Evolutionary conservation across 768 basidiomycete species (phyloP), one percentile per base, ranked within the genome.

Genomic region (Boletus tomentosulus): DNA sequence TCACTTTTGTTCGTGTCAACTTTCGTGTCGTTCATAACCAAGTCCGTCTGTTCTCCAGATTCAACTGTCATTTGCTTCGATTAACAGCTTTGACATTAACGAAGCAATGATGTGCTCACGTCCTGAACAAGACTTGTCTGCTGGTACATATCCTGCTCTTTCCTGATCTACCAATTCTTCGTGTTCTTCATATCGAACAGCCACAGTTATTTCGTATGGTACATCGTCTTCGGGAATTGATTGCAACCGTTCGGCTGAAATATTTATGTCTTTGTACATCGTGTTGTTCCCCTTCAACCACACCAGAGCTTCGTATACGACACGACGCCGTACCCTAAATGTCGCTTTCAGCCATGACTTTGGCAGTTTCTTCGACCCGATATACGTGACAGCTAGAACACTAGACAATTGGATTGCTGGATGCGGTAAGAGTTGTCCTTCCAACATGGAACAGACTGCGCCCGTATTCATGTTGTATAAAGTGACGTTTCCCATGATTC

Each of bases 211-310:
- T 46, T 73, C 71, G 0, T 54, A 24, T 1, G 73, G 75, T 2
- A 76, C 56, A 1, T 53, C 66, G 43, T 74, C 61, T 16, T 65
- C 65, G 0, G 75, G 74, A 0, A 75, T 50, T 5, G 42, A 27
- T 0, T 22, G 6, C 10, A 76, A 28, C 0, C 53, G 46, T 35
- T 52, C 60, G 4, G 52, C 46, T 43, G 55, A 65, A 19, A 67
- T 67, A 0, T 46, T 45, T 39, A 68, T 67, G n/a, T 59, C 56
- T n/a, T 25, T 6, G 46, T 72, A 74, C 6, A 66, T 15, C 0
- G 50, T 46, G 47, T 74, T 73, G 57, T 74, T 54, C 0, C 0
- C n/a, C 47, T 71, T 71, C 43, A 74, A 47, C 72, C 73, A 75
- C 0, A 56, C 16, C 0, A 77, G 51, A 0, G 69, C 71, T 1